These are phyloP conservation scores for Cryoendolithus antarcticus DNA, from an alignment of 2,329 filamentous ascomycete species.

Conservation along the genomic window DNA sequence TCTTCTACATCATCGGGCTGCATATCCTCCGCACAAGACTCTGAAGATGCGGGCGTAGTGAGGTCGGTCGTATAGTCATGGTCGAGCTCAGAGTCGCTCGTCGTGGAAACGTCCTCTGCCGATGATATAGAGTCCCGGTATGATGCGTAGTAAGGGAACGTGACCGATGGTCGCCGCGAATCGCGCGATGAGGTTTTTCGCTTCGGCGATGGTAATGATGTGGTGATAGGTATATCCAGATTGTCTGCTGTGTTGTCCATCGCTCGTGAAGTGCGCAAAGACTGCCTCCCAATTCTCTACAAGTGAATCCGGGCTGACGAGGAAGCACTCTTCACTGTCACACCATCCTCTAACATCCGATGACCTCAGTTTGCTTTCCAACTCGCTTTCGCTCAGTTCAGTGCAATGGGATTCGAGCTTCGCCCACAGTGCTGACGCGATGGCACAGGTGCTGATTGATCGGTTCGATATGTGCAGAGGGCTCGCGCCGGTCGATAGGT, in stretches of 20 bases:
- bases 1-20: constrained; percentile 26
- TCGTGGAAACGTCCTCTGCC: constrained; percentile 20
- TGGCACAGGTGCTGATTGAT: too few relatives aligned
- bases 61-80: constrained; percentile 24
- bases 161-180: background rate
- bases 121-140: constrained; percentile 9
- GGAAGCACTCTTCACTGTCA: too few relatives aligned
- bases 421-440: too few relatives aligned
- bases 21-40: constrained; percentile 19
- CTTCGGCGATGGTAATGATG: constrained; percentile 3
- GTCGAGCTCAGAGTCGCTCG: constrained; percentile 21
- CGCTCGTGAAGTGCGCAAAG: background rate
- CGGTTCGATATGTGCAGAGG: too few relatives aligned
- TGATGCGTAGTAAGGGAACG: constrained; percentile 1
- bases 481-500: too few relatives aligned
- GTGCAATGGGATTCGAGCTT: too few relatives aligned
- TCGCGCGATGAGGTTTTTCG: constrained; percentile 1
- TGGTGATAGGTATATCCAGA: constrained; percentile 11
- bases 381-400: too few relatives aligned
- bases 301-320: too few relatives aligned
- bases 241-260: constrained; percentile 17
- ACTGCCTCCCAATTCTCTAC: too few relatives aligned
- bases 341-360: too few relatives aligned
- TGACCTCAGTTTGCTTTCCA: too few relatives aligned
- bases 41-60: constrained; percentile 23